Percentiles rank a stretch among this genome's conserved stretches.
These are phyloP conservation scores for Dendrobium officinale DNA, from an alignment of 106 monocot genomes.

Conservation along the genomic window DNA sequence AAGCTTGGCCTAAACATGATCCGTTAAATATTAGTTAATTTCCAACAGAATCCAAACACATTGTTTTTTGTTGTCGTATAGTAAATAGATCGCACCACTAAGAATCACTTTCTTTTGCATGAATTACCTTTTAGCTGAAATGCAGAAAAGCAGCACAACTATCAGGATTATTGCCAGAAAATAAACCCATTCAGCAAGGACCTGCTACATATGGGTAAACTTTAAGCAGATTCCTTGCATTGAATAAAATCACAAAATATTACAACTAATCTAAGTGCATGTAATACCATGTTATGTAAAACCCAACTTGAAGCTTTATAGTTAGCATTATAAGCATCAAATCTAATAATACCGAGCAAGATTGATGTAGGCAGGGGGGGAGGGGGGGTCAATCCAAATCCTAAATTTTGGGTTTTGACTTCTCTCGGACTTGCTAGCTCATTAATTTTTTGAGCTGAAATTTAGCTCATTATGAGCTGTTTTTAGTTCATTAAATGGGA, in stretches of 20 bases:
- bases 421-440: no score
- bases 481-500: no score
- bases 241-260: background rate
- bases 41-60: conserved; percentile 3
- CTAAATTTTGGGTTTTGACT: no score
- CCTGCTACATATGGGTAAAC: conserved; percentile 21
- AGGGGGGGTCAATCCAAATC: no score
- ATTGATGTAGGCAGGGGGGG: no score
- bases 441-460: no score
- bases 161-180: conserved; percentile 21
- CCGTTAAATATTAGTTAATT: conserved; percentile 18
- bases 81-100: background rate
- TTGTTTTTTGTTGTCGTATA: conserved; percentile 4
- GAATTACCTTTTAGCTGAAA: conserved; percentile 52
- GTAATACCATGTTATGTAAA: background rate
- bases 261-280: background rate
- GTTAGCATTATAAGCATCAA: background rate
- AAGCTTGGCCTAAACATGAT: conserved; percentile 18
- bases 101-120: conserved; percentile 7
- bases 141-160: conserved; percentile 35
- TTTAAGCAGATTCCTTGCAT: background rate
- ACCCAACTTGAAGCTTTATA: background rate
- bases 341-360: background rate
- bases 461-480: no score
- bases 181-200: conserved; percentile 64